Percentiles rank a stretch among this genome's conserved stretches.
Evolutionary conservation across 2,329 filamentous ascomycete species (phyloP).

Genomic region (Fusarium sp.): DNA sequence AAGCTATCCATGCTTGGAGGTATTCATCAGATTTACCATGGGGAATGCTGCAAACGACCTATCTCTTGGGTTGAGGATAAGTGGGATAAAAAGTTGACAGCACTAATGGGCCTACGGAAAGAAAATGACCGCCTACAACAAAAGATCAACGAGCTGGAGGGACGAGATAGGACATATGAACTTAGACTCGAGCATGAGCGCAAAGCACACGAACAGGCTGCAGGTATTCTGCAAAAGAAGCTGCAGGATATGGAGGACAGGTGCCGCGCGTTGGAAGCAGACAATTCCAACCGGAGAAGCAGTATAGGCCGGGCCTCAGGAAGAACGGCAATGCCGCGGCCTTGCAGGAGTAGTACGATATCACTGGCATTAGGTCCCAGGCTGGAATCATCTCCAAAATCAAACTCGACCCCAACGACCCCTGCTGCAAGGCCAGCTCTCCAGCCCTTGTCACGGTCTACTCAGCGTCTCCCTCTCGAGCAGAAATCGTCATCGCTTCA

Average conservation of each 20-base stretch:
- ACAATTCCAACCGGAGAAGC: slow-evolving; percentile 42
- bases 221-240: slow-evolving; percentile 52
- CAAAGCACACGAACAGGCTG: slow-evolving; percentile 52
- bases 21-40: slow-evolving; percentile 63
- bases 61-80: slow-evolving; percentile 54
- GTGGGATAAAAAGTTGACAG: slow-evolving; percentile 55
- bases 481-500: slow-evolving; percentile 20
- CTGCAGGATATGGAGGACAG: slow-evolving; percentile 55
- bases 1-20: slow-evolving; percentile 61
- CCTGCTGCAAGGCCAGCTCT: slow-evolving; percentile 39
- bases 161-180: slow-evolving; percentile 58
- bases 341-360: slow-evolving; percentile 34
- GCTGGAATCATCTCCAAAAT: slow-evolving; percentile 41
- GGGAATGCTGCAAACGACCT: slow-evolving; percentile 59
- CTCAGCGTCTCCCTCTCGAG: slow-evolving; percentile 33
- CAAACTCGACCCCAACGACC: slow-evolving; percentile 45
- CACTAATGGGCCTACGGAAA: slow-evolving; percentile 48
- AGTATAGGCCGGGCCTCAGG: slow-evolving; percentile 31
- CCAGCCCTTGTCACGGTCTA: slow-evolving; percentile 36
- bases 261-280: slow-evolving; percentile 50
- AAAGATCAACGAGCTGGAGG: slow-evolving; percentile 55
- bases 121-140: slow-evolving; percentile 54
- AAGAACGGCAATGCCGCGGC: slow-evolving; percentile 37
- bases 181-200: slow-evolving; percentile 55
- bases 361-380: slow-evolving; percentile 31